phyloP scores from a whole-genome alignment of 495 filamentous ascomycete genomes.

The Neurospora sp. region DNA sequence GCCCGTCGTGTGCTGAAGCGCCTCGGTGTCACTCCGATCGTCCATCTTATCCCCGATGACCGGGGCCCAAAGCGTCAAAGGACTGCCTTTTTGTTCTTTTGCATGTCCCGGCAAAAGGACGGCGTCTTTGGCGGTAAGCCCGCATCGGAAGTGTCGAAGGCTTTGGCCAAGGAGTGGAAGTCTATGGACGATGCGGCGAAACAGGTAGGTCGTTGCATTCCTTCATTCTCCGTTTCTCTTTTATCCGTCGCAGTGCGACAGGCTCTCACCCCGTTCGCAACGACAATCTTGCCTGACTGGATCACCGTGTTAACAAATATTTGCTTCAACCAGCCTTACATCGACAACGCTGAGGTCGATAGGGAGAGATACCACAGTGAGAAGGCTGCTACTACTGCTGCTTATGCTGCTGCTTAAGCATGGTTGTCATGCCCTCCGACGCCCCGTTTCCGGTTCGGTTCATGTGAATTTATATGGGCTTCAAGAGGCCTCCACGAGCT shows the following conservation, averaged over 20 bases:
- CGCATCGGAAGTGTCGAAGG: slow-evolving; percentile 16
- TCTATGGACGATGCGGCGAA: slow-evolving; percentile 40
- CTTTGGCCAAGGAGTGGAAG: slow-evolving; percentile 45
- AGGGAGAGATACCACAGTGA: slow-evolving; percentile 12
- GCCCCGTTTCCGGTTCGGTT: neutral
- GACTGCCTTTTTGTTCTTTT: slow-evolving; percentile 35
- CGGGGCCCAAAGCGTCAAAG: slow-evolving; percentile 42
- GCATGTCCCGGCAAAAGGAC: slow-evolving; percentile 31
- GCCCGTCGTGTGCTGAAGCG: slow-evolving; percentile 45
- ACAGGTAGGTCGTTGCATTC: slow-evolving; percentile 19
- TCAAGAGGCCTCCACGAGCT: neutral
- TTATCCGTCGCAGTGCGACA: neutral
- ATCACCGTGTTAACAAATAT: slow-evolving; percentile 8
- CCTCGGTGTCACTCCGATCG: neutral
- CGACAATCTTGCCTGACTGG: neutral
- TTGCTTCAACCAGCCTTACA: slow-evolving; percentile 14
- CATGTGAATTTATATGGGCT: neutral
- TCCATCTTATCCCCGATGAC: slow-evolving; percentile 40
- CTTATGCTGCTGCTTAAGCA: neutral
- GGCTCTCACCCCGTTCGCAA: neutral
- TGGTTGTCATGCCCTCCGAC: neutral
- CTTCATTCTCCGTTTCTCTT: neutral
- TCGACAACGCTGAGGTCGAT: slow-evolving; percentile 11
- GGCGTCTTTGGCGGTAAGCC: slow-evolving; percentile 37
- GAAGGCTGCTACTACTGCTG: neutral